These are phyloP conservation scores for Puccinia coronata DNA, from an alignment of 1,284 basidiomycete genomes.

Conservation along the genomic window DNA sequence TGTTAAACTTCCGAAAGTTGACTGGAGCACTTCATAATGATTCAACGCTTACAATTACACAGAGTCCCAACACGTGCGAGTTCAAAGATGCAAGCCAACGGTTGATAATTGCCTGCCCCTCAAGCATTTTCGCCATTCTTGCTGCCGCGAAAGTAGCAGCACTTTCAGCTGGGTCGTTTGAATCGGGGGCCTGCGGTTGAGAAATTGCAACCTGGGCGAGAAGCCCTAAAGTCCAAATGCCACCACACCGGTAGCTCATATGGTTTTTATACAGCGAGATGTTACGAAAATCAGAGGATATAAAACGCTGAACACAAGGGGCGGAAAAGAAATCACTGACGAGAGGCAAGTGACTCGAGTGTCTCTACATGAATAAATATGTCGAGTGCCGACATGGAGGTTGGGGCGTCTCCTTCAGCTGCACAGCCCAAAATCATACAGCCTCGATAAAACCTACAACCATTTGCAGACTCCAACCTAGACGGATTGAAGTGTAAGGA, in stretches of 20 bases:
- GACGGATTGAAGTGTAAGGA: neutral
- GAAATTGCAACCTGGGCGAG: constrained; percentile 8
- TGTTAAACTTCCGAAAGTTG: neutral
- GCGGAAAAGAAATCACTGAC: too few species aligned
- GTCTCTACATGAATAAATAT: neutral
- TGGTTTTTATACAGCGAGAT: neutral
- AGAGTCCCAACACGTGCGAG: constrained; percentile 14
- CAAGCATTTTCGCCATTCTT: constrained; percentile 6
- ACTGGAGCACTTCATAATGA: neutral
- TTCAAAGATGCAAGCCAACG: constrained; percentile 28
- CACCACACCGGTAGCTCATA: neutral
- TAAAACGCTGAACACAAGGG: constrained; percentile 1
- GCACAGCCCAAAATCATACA: neutral
- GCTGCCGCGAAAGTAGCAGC: neutral
- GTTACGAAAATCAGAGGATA: neutral
- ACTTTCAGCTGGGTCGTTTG: neutral
- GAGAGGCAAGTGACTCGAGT: too few species aligned
- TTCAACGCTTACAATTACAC: constrained; percentile 23
- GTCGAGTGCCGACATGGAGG: neutral
- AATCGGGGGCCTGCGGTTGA: neutral
- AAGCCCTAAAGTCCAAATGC: constrained; percentile 4
- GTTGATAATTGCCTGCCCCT: constrained; percentile 21
- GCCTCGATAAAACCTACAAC: neutral
- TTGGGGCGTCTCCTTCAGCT: too few species aligned
- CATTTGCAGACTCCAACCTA: neutral